Percentiles rank a stretch among this genome's conserved stretches.
These are phyloP conservation scores for Tulasnella sp. DNA, from an alignment of 768 basidiomycete species.

Conservation along the genomic window DNA sequence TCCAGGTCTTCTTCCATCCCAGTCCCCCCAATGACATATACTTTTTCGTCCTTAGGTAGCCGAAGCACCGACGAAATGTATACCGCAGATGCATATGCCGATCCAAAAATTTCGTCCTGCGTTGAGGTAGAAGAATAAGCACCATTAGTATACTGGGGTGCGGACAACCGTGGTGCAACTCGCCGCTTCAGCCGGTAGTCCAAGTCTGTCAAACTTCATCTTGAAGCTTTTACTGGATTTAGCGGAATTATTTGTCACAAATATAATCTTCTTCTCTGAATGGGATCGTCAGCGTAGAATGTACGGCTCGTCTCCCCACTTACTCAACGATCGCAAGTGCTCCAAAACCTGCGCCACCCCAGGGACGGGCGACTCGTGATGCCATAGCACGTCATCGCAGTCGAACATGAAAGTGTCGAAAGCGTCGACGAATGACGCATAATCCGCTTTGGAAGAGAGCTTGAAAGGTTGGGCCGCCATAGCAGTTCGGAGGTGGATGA, in stretches of 20 bases:
- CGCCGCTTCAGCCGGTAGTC: slow-evolving; percentile 82
- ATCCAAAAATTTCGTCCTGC: slow-evolving; percentile 96
- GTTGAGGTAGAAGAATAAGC: slow-evolving; percentile 9
- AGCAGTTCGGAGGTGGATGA: neutral
- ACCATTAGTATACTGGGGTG: neutral
- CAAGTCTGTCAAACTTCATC: slow-evolving; percentile 87
- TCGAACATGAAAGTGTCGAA: slow-evolving; percentile 97
- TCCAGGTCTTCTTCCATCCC: slow-evolving; percentile 92
- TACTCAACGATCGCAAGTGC: slow-evolving; percentile 71
- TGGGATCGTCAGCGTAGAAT: slow-evolving; percentile 12
- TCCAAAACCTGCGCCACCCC: slow-evolving; percentile 76
- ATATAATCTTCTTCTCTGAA: slow-evolving; percentile 79
- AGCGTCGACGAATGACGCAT: slow-evolving; percentile 51
- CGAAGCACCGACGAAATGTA: slow-evolving; percentile 89
- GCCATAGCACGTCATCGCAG: slow-evolving; percentile 96
- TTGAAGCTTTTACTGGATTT: slow-evolving; percentile 90
- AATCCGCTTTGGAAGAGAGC: slow-evolving; percentile 38
- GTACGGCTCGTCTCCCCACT: slow-evolving; percentile 42
- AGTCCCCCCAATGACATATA: slow-evolving; percentile 90
- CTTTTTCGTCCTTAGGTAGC: slow-evolving; percentile 88
- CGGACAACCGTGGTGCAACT: slow-evolving; percentile 42
- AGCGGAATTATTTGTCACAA: slow-evolving; percentile 97
- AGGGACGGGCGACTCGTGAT: slow-evolving; percentile 75
- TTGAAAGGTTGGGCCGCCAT: neutral
- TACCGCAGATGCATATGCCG: slow-evolving; percentile 82